Percentiles rank a stretch among this genome's conserved stretches.
These are phyloP conservation scores for Epichloe typhina DNA, from an alignment of 2,329 filamentous ascomycete genomes.

Conservation along the genomic window DNA sequence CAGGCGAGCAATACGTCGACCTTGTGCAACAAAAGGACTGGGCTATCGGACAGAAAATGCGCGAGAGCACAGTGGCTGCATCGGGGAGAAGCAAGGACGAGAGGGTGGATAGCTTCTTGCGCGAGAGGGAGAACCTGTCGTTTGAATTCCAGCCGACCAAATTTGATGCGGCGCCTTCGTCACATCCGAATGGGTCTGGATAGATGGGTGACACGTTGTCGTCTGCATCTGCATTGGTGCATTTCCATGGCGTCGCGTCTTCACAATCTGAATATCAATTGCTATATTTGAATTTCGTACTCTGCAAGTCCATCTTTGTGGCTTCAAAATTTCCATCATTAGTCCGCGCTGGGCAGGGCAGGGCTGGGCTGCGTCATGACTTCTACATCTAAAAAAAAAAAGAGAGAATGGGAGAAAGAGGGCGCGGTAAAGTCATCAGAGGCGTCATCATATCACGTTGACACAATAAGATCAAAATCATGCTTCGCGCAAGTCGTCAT, in stretches of 20 bases:
- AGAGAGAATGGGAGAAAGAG: too few species aligned
- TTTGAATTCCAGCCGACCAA: slow-evolving; percentile 20
- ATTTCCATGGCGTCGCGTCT: too few species aligned
- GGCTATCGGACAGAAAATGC: slow-evolving; percentile 49
- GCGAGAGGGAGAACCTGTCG: slow-evolving; percentile 46
- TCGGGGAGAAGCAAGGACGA: slow-evolving; percentile 44
- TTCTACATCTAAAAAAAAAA: too few species aligned
- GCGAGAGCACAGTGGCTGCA: slow-evolving; percentile 37
- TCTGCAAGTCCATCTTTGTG: too few species aligned
- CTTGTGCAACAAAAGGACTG: slow-evolving; percentile 51
- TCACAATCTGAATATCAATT: too few species aligned
- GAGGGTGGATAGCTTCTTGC: slow-evolving; percentile 65
- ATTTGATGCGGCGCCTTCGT: slow-evolving; percentile 13
- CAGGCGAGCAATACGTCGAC: slow-evolving; percentile 50
- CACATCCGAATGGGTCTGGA: slow-evolving; percentile 4
- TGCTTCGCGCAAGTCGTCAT: not conserved
- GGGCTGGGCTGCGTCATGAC: too few species aligned
- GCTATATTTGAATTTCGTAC: too few species aligned
- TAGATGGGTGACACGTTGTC: not conserved
- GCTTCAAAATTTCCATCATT: too few species aligned
- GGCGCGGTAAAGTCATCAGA: not conserved
- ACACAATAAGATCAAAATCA: not conserved
- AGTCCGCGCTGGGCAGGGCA: too few species aligned
- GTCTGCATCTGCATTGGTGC: too few species aligned
- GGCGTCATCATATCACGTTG: not conserved